These are phyloP conservation scores for Cladosporium velox DNA, from an alignment of 2,329 filamentous ascomycete species.

Conservation along the genomic window DNA sequence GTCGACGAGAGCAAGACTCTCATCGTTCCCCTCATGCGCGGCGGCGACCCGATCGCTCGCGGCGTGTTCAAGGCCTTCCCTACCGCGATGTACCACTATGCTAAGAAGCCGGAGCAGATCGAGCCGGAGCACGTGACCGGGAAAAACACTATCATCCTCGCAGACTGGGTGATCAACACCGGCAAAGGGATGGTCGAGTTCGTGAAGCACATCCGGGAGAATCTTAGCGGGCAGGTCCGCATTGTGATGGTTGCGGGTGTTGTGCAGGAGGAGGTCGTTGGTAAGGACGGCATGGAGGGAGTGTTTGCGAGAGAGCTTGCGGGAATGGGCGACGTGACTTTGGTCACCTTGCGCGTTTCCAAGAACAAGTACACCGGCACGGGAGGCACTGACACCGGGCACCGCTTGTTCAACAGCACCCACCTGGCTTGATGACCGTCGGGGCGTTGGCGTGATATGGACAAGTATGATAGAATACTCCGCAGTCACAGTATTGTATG, in stretches of 20 bases:
- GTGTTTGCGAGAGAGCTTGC: slow-evolving; percentile 21
- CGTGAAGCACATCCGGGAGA: slow-evolving; percentile 48
- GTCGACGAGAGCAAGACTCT: slow-evolving; percentile 50
- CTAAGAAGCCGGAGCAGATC: slow-evolving; percentile 46
- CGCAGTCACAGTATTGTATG: not conserved
- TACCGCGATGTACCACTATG: slow-evolving; percentile 55
- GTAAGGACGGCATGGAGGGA: slow-evolving; percentile 27
- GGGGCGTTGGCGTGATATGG: not conserved
- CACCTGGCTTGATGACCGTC: slow-evolving; percentile 40
- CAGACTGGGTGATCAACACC: slow-evolving; percentile 64
- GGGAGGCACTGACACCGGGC: slow-evolving; percentile 59
- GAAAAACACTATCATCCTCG: slow-evolving; percentile 51
- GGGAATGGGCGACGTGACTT: slow-evolving; percentile 33
- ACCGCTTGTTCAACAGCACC: slow-evolving; percentile 62
- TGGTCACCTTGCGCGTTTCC: slow-evolving; percentile 59
- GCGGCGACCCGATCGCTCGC: slow-evolving; percentile 62
- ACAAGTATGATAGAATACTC: not conserved
- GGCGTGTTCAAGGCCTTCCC: slow-evolving; percentile 59
- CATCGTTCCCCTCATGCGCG: slow-evolving; percentile 65
- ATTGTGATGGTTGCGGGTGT: slow-evolving; percentile 60
- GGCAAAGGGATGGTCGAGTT: slow-evolving; percentile 55
- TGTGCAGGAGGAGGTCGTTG: slow-evolving; percentile 46
- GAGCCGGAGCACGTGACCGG: slow-evolving; percentile 44
- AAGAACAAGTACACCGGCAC: slow-evolving; percentile 58
- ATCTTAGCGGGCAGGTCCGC: slow-evolving; percentile 40